Percentiles rank a stretch among this genome's conserved stretches.
Evolutionary conservation across 2,329 filamentous ascomycete species (phyloP).

Genomic region (Fusarium albosuccineum): DNA sequence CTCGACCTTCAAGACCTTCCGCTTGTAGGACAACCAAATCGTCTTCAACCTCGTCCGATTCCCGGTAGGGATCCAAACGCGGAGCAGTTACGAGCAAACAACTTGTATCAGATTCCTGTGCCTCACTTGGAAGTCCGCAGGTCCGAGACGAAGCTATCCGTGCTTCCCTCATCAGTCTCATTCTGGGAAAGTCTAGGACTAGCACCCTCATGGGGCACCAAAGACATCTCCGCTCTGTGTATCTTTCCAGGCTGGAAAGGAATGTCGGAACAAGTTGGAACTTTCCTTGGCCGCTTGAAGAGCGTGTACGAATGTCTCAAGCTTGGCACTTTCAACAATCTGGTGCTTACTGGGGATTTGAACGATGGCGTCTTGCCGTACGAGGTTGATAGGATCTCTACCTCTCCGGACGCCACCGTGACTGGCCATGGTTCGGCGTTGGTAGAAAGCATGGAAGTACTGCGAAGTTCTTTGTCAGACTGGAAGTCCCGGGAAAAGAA

Average conservation of each 20-base stretch:
- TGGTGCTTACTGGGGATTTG: slow-evolving; percentile 57
- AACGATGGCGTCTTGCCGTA: slow-evolving; percentile 64
- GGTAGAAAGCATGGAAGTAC: slow-evolving; percentile 62
- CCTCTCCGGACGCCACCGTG: slow-evolving; percentile 56
- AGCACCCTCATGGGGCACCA: slow-evolving; percentile 76
- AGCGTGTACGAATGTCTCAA: slow-evolving; percentile 81
- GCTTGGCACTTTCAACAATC: slow-evolving; percentile 73
- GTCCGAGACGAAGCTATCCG: slow-evolving; percentile 76
- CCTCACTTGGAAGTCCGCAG: slow-evolving; percentile 81
- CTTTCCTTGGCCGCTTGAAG: slow-evolving; percentile 76
- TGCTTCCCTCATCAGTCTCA: slow-evolving; percentile 78
- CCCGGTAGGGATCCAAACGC: slow-evolving; percentile 56
- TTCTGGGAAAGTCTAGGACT: slow-evolving; percentile 89
- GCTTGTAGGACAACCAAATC: slow-evolving; percentile 63
- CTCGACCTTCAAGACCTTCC: slow-evolving; percentile 71
- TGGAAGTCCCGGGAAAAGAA: slow-evolving; percentile 64
- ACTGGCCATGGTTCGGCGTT: slow-evolving; percentile 61
- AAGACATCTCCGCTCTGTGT: slow-evolving; percentile 78
- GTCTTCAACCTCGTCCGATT: slow-evolving; percentile 63
- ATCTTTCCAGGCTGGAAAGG: slow-evolving; percentile 77
- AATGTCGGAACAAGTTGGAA: slow-evolving; percentile 69
- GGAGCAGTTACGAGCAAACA: slow-evolving; percentile 64
- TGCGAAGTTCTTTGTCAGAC: slow-evolving; percentile 61
- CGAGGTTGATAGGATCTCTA: slow-evolving; percentile 61
- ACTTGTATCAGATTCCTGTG: slow-evolving; percentile 72